These are phyloP conservation scores for Moelleriella libera DNA, from an alignment of 2,329 filamentous ascomycete genomes.

Conservation along the genomic window DNA sequence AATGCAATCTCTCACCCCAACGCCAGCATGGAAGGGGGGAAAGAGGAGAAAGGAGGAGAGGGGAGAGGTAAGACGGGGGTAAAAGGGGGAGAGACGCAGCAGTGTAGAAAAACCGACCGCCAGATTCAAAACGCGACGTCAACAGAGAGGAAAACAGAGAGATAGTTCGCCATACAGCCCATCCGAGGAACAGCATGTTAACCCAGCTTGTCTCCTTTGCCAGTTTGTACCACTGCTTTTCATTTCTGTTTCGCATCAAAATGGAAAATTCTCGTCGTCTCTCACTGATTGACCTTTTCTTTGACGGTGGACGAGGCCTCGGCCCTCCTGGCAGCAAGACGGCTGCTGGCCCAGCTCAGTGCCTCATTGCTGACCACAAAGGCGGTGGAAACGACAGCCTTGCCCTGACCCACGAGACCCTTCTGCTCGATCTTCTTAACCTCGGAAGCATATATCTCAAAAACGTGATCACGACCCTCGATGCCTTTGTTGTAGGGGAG, in stretches of 20 bases:
- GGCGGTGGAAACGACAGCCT: constrained; percentile 54
- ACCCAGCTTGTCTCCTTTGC: background rate
- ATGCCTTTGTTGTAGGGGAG: constrained; percentile 48
- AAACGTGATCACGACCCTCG: constrained; percentile 48
- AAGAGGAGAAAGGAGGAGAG: background rate
- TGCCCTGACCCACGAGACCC: constrained; percentile 51
- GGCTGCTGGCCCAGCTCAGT: constrained; percentile 43
- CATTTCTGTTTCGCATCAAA: background rate
- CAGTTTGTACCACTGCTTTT: background rate
- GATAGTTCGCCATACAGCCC: no score
- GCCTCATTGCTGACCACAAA: constrained; percentile 54
- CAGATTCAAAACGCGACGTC: background rate
- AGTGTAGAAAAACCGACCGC: background rate
- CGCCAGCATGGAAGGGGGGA: background rate
- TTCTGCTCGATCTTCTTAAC: constrained; percentile 50
- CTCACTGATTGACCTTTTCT: constrained; percentile 34
- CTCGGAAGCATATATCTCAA: constrained; percentile 41
- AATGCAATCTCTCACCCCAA: background rate
- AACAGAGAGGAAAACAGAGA: background rate
- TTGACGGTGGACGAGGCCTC: constrained; percentile 40
- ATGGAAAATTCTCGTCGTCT: background rate
- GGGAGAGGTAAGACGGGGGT: no score
- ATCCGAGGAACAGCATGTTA: no score
- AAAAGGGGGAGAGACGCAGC: background rate
- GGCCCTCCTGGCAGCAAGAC: constrained; percentile 47